phyloP scores from a whole-genome alignment of 306 rosid genomes.

The Vigna hirtella region DNA sequence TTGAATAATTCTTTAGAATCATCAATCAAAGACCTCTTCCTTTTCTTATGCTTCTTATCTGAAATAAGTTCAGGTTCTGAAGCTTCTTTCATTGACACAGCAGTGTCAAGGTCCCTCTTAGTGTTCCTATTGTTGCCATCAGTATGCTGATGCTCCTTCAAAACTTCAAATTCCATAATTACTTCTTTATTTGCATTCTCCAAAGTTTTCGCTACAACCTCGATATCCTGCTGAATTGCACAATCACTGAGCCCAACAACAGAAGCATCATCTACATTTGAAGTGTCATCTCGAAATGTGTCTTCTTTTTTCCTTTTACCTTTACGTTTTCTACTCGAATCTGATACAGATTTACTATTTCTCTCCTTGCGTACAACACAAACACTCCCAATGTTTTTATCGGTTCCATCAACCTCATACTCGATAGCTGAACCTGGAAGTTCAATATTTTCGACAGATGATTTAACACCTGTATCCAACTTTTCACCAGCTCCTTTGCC shows the following conservation, averaged over 20 bases:
- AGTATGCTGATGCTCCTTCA: constrained; percentile 41
- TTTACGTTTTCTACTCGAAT: constrained; percentile 41
- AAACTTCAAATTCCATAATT: constrained; percentile 47
- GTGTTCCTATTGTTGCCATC: constrained; percentile 28
- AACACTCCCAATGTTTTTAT: constrained; percentile 33
- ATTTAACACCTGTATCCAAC: constrained; percentile 27
- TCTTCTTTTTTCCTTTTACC: constrained; percentile 35
- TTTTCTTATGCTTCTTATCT: constrained; percentile 49
- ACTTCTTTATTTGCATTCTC: constrained; percentile 44
- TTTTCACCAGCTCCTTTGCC: constrained; percentile 12
- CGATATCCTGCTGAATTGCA: constrained; percentile 37
- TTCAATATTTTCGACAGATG: background rate
- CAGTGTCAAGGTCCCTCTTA: constrained; percentile 35
- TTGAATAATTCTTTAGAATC: constrained; percentile 46
- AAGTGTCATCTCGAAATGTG: background rate
- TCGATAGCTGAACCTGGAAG: constrained; percentile 35
- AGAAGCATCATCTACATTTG: constrained; percentile 39
- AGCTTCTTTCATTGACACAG: constrained; percentile 47
- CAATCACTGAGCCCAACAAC: constrained; percentile 43
- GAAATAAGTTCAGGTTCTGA: constrained; percentile 43
- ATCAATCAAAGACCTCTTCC: constrained; percentile 41
- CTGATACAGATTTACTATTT: constrained; percentile 32
- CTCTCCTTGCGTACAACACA: constrained; percentile 25
- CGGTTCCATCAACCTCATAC: constrained; percentile 36
- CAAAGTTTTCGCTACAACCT: constrained; percentile 37